These are phyloP conservation scores for Botrytis galanthina DNA, from an alignment of 2,329 filamentous ascomycete species.

Conservation along the genomic window DNA sequence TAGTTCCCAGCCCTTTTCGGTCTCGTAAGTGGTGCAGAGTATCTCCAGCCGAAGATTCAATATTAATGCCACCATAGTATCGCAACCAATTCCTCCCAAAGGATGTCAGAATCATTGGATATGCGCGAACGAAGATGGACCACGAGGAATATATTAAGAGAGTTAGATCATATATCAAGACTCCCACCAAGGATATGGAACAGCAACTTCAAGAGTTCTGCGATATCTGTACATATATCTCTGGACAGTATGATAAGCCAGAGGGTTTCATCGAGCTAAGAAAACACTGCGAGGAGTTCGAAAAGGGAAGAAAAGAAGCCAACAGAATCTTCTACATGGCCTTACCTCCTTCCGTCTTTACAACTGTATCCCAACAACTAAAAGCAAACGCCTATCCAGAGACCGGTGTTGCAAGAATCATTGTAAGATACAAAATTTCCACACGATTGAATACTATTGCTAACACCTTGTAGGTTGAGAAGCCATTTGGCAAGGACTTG, in stretches of 20 bases:
- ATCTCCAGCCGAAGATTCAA: background rate
- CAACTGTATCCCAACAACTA: slow-evolving; percentile 92
- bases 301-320: slow-evolving; percentile 76
- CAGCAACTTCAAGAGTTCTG: slow-evolving; percentile 91
- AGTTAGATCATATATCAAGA: slow-evolving; percentile 98
- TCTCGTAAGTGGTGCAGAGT: slow-evolving; percentile 66
- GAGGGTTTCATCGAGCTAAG: slow-evolving; percentile 86
- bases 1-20: slow-evolving; percentile 97
- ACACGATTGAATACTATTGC: slow-evolving; percentile 5
- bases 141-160: slow-evolving; percentile 90
- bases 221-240: slow-evolving; percentile 84
- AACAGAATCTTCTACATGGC: slow-evolving; percentile 99
- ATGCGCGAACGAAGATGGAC: slow-evolving; percentile 99
- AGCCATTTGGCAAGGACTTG: slow-evolving; percentile 97
- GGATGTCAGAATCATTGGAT: slow-evolving; percentile 95
- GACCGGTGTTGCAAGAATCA: slow-evolving; percentile 87
- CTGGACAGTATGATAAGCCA: slow-evolving; percentile 97
- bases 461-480: slow-evolving; percentile 72
- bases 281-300: slow-evolving; percentile 80
- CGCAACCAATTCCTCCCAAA: slow-evolving; percentile 98
- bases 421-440: slow-evolving; percentile 59
- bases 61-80: slow-evolving; percentile 57
- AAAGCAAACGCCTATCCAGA: slow-evolving; percentile 96
- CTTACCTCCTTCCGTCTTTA: slow-evolving; percentile 95
- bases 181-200: slow-evolving; percentile 94